phyloP scores from a whole-genome alignment of 345 rosid species.

The Trapa incisa region DNA sequence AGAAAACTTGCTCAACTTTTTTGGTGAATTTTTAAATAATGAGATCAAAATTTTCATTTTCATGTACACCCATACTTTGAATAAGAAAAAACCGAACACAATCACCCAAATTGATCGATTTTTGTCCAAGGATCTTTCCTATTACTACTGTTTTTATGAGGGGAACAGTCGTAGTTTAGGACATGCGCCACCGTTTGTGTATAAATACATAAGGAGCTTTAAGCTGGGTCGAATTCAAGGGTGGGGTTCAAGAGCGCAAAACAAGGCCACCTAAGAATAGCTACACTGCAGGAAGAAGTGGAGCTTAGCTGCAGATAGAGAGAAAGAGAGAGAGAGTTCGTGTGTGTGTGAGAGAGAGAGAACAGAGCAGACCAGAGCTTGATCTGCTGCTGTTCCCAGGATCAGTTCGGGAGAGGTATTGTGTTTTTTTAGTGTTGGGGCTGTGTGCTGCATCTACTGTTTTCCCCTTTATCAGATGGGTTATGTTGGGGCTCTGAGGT shows the following conservation, averaged over 20 bases:
- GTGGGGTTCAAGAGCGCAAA: constrained; percentile 11
- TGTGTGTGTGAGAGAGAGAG: too few species aligned
- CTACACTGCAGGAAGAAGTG: constrained; percentile 28
- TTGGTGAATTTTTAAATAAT: too few species aligned
- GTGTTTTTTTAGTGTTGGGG: neutral
- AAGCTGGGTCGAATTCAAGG: neutral
- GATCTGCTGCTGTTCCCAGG: neutral
- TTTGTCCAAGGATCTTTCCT: too few species aligned
- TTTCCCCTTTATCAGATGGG: constrained; percentile 22
- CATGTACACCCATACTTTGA: too few species aligned
- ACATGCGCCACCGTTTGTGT: neutral
- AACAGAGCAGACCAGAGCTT: neutral
- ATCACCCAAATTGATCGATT: too few species aligned
- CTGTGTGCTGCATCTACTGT: neutral
- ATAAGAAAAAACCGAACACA: too few species aligned
- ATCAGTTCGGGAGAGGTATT: constrained; percentile 1
- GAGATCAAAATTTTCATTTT: too few species aligned
- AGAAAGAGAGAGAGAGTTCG: neutral
- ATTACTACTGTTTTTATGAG: neutral
- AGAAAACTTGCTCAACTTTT: too few species aligned
- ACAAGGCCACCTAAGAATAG: constrained; percentile 42
- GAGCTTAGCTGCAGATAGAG: neutral
- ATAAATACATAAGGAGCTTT: constrained; percentile 2
- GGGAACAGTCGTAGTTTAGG: neutral
- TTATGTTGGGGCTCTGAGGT: constrained; percentile 18